phyloP scores from a whole-genome alignment of 768 basidiomycete species.

The Leccinum incarnatum region DNA sequence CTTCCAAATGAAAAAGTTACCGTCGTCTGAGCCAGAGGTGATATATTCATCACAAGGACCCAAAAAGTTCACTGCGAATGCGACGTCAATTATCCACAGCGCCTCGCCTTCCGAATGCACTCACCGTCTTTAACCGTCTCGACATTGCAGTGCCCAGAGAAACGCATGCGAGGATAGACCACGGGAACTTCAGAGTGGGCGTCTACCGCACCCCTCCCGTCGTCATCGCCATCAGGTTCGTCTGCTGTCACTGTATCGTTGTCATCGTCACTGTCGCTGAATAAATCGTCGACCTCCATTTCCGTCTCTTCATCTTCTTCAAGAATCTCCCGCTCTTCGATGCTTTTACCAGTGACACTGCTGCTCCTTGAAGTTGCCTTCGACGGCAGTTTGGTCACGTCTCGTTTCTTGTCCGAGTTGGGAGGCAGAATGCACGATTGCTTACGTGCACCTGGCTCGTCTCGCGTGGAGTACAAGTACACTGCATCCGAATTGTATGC shows the following conservation, averaged over 20 bases:
- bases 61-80: conserved; percentile 72
- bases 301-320: conserved; percentile 24
- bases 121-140: conserved; percentile 86
- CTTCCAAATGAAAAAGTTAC: conserved; percentile 84
- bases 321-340: conserved; percentile 4
- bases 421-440: conserved; percentile 29
- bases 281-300: conserved; percentile 30
- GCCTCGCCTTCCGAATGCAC: conserved; percentile 18
- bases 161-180: conserved; percentile 62
- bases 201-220: conserved; percentile 25
- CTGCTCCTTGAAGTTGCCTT: background rate
- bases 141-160: conserved; percentile 70
- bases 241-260: conserved; percentile 22
- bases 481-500: conserved; percentile 74
- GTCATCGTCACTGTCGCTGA: conserved; percentile 29
- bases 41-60: conserved; percentile 77
- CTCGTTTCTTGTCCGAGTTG: conserved; percentile 16
- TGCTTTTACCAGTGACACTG: background rate
- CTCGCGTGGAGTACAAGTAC: conserved; percentile 71
- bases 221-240: conserved; percentile 33
- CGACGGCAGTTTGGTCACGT: background rate
- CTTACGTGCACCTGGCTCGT: conserved; percentile 44
- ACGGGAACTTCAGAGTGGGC: conserved; percentile 42
- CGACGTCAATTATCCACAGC: background rate
- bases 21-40: conserved; percentile 83